Evolutionary conservation across 1,139 yeast genomes (phyloP).

Genomic region (Candida tetrigidarum): DNA sequence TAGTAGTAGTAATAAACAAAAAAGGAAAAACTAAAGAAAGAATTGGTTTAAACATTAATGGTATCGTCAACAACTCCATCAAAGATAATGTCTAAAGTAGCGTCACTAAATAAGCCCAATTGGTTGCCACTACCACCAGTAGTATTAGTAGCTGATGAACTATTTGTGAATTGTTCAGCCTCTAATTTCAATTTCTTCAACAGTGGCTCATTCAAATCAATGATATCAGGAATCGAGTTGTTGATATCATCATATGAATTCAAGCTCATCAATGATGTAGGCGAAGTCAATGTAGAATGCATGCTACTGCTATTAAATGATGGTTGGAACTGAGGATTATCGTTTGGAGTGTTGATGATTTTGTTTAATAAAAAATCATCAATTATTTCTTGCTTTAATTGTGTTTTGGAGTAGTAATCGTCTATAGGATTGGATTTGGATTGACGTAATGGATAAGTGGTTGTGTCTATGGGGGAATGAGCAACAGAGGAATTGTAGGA

Average conservation of each 20-base stretch:
- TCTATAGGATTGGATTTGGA: conserved; percentile 16
- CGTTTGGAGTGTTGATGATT: conserved; percentile 26
- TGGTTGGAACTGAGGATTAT: conserved; percentile 19
- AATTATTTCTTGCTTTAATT: conserved; percentile 45
- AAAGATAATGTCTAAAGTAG: conserved; percentile 30
- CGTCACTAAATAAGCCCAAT: conserved; percentile 15
- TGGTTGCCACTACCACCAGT: neutral
- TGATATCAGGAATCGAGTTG: conserved; percentile 12
- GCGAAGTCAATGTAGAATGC: conserved; percentile 33
- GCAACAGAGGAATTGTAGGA: conserved; percentile 4
- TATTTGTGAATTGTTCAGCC: conserved; percentile 3
- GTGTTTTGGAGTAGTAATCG: conserved; percentile 20
- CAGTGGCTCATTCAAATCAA: conserved; percentile 10
- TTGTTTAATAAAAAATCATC: conserved; percentile 45
- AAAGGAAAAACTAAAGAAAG: too few relatives aligned
- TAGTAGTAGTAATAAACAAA: too few relatives aligned
- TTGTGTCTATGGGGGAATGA: conserved; percentile 14
- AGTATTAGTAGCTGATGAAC: neutral
- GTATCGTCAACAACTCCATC: conserved; percentile 35
- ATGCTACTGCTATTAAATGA: conserved; percentile 13
- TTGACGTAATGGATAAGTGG: conserved; percentile 15
- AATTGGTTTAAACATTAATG: conserved; percentile 21
- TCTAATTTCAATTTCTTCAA: conserved; percentile 10
- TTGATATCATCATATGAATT: conserved; percentile 29
- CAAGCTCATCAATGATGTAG: conserved; percentile 38